A percentile compares a stretch with the other conserved stretches of the same genome.
Conservation (phyloP, 2,329 filamentous ascomycete species). For the Fusarium nanum region DNA sequence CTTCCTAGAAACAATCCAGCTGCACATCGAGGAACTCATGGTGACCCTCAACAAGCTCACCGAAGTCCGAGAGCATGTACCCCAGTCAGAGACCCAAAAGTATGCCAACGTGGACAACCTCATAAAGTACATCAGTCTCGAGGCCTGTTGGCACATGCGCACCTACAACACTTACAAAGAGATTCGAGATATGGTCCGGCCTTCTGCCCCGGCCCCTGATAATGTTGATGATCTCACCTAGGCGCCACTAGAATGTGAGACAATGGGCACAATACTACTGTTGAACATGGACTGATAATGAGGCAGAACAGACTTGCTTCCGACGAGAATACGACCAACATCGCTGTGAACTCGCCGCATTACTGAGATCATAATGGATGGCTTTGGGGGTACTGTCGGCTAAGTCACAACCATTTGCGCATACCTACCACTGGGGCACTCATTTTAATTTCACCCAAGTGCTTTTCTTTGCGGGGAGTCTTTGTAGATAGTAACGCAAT, state of each 20-base stretch:
- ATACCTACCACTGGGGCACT: background rate
- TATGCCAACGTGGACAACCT: background rate
- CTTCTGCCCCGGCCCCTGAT: background rate
- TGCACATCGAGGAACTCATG: conserved; percentile 2
- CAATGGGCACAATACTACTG: background rate
- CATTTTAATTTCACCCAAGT: background rate
- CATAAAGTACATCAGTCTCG: conserved; percentile 4
- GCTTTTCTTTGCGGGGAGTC: background rate
- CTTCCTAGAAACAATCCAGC: background rate
- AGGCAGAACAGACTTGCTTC: background rate
- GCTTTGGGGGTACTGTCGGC: background rate
- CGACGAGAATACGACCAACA: background rate
- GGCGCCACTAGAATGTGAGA: background rate
- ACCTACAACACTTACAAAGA: background rate
- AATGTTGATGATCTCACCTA: background rate
- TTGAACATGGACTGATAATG: background rate
- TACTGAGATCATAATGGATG: background rate
- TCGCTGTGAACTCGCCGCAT: background rate
- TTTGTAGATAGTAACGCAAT: background rate
- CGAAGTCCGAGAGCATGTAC: conserved; percentile 7
- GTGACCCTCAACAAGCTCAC: conserved; percentile 3
- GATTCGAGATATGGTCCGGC: background rate
- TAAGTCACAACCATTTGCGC: background rate
- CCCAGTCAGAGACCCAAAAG: background rate
- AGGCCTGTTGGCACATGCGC: conserved; percentile 6